These are phyloP conservation scores for Solanum appendiculatum DNA, from an alignment of 257 asterid genomes.

Conservation along the genomic window DNA sequence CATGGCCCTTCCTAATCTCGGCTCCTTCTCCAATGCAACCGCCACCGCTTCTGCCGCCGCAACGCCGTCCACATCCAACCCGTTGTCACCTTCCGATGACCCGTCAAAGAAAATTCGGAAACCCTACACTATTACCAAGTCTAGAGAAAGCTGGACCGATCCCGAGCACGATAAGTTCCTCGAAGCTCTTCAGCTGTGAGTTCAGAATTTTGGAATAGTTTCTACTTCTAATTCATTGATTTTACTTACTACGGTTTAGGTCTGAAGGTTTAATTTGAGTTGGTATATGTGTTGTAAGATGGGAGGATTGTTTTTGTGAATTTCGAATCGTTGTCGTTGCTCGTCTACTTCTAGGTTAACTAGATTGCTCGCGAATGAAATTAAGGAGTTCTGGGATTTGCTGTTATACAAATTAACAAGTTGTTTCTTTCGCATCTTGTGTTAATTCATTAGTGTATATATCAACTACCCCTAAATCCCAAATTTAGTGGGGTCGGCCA, in stretches of 20 bases:
- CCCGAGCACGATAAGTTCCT: conserved; percentile 96
- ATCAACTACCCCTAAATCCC: background rate
- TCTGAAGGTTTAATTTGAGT: background rate
- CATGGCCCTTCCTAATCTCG: conserved; percentile 69
- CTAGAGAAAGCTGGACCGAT: conserved; percentile 95
- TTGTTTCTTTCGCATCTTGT: background rate
- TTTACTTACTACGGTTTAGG: conserved; percentile 28
- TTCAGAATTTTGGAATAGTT: background rate
- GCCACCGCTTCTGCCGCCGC: conserved; percentile 12
- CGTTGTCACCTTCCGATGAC: conserved; percentile 45
- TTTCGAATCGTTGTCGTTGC: background rate
- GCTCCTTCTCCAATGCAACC: conserved; percentile 42
- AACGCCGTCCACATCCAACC: conserved; percentile 4
- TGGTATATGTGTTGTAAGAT: background rate
- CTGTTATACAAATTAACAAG: background rate
- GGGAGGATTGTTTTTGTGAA: background rate
- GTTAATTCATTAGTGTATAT: background rate
- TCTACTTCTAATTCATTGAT: background rate
- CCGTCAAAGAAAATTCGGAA: conserved; percentile 63
- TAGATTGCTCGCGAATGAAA: background rate
- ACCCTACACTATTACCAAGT: conserved; percentile 84
- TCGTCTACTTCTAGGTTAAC: background rate
- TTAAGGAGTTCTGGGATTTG: background rate
- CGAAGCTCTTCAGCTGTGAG: conserved; percentile 91
- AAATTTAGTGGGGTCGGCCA: background rate